A percentile compares a stretch with the other conserved stretches of the same genome.
Conservation (phyloP, 2,329 filamentous ascomycete genomes). For the Berkeleyomyces basicola region DNA sequence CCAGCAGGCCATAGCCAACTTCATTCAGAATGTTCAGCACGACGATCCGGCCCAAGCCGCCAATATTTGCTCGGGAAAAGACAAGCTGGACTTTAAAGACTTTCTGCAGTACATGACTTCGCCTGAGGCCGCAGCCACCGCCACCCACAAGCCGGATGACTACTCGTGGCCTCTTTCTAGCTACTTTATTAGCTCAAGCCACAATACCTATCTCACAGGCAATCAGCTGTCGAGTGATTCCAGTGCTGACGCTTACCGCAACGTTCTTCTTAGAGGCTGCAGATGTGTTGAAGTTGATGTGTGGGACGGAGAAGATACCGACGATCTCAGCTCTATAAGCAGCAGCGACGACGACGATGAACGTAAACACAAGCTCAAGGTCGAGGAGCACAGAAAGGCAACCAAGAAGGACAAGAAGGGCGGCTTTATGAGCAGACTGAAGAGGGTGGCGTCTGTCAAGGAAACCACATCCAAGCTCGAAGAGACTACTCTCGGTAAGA, state of each 20-base stretch:
- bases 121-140: constrained; percentile 26
- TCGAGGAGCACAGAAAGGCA: constrained; percentile 30
- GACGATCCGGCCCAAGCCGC: constrained; percentile 19
- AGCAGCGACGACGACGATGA: constrained; percentile 33
- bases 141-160: constrained; percentile 27
- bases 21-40: constrained; percentile 30
- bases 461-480: constrained; percentile 31
- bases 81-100: constrained; percentile 27
- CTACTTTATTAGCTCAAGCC: constrained; percentile 87
- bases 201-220: constrained; percentile 86
- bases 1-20: constrained; percentile 27
- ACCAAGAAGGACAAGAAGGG: constrained; percentile 40
- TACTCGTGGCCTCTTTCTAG: constrained; percentile 68
- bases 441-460: constrained; percentile 27
- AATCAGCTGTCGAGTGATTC: constrained; percentile 77
- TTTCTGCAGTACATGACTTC: constrained; percentile 44
- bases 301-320: constrained; percentile 74
- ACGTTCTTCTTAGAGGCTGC: constrained; percentile 67
- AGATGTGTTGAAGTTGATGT: constrained; percentile 90
- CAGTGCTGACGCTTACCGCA: constrained; percentile 75
- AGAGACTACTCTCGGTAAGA: constrained; percentile 30
- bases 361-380: constrained; percentile 13
- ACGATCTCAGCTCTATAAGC: constrained; percentile 43
- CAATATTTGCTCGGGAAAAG: constrained; percentile 12
- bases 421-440: constrained; percentile 43